A percentile compares a stretch with the other conserved stretches of the same genome.
These are phyloP conservation scores for Cladophialophora carrionii DNA, from an alignment of 2,329 filamentous ascomycete genomes.

Conservation along the genomic window DNA sequence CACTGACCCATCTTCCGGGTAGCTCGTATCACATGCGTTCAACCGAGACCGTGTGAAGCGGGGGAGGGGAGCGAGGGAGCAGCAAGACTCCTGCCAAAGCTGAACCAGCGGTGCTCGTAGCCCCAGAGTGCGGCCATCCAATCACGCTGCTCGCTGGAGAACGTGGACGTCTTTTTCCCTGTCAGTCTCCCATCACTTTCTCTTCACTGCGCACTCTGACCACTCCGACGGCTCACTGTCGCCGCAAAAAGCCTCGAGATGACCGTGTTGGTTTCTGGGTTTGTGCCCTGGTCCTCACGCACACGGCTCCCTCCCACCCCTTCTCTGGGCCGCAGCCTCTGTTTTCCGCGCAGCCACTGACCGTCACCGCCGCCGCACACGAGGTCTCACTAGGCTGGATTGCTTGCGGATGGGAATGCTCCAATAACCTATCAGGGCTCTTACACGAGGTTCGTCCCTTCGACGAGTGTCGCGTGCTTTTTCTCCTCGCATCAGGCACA, in stretches of 20 bases:
- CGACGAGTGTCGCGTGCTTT: conserved; percentile 31
- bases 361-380: conserved; percentile 6
- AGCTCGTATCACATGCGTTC: too few species aligned
- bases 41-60: background rate
- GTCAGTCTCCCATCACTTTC: conserved; percentile 1
- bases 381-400: conserved; percentile 14
- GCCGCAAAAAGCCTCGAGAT: background rate
- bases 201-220: background rate
- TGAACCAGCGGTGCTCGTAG: background rate
- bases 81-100: background rate
- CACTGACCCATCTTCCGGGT: background rate
- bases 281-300: background rate
- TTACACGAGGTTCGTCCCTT: conserved; percentile 27
- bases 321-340: background rate
- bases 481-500: conserved; percentile 24
- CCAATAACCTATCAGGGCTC: conserved; percentile 29
- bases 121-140: background rate
- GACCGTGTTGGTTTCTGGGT: background rate
- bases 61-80: background rate
- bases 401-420: conserved; percentile 10
- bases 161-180: background rate
- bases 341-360: conserved; percentile 13
- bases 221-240: background rate
- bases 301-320: background rate
- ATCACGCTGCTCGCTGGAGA: background rate